phyloP scores from a whole-genome alignment of 345 rosid genomes.

The Euphorbia pulcherrima region DNA sequence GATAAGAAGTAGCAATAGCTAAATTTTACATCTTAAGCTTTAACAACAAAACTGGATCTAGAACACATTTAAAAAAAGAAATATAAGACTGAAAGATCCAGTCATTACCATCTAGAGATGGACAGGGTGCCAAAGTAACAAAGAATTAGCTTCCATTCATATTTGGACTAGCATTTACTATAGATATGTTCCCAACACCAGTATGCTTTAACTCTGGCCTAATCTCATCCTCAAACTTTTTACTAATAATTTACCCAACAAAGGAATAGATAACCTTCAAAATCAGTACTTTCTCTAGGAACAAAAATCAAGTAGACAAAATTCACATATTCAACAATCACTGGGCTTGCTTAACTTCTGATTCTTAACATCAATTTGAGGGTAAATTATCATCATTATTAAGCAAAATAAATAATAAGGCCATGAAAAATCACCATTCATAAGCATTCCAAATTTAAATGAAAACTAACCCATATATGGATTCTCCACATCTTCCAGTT shows the following conservation, averaged over 20 bases:
- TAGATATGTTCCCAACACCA: slow-evolving; percentile 87
- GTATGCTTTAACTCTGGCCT: slow-evolving; percentile 82
- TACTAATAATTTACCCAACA: slow-evolving; percentile 27
- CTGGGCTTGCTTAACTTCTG: background rate
- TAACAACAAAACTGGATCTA: background rate
- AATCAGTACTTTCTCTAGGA: background rate
- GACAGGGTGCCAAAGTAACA: slow-evolving; percentile 77
- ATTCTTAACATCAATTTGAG: background rate
- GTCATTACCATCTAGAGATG: slow-evolving; percentile 74
- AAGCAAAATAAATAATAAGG: background rate
- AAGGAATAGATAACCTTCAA: slow-evolving; percentile 1
- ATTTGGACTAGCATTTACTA: slow-evolving; percentile 98
- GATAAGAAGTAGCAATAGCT: background rate
- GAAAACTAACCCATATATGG: slow-evolving; percentile 71
- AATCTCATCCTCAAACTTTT: slow-evolving; percentile 87
- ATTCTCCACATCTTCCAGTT: slow-evolving; percentile 91
- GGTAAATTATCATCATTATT: background rate
- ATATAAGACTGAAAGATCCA: background rate
- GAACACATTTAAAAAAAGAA: background rate
- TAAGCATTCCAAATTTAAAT: background rate
- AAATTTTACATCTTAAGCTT: background rate
- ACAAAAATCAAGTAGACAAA: background rate
- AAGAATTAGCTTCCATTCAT: slow-evolving; percentile 95
- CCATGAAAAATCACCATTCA: background rate
- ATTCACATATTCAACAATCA: background rate